Evolutionary conservation across 441 rosid genomes (phyloP), one percentile per base, ranked within the genome.

Genomic region (Pelargonium exstipulatum): DNA sequence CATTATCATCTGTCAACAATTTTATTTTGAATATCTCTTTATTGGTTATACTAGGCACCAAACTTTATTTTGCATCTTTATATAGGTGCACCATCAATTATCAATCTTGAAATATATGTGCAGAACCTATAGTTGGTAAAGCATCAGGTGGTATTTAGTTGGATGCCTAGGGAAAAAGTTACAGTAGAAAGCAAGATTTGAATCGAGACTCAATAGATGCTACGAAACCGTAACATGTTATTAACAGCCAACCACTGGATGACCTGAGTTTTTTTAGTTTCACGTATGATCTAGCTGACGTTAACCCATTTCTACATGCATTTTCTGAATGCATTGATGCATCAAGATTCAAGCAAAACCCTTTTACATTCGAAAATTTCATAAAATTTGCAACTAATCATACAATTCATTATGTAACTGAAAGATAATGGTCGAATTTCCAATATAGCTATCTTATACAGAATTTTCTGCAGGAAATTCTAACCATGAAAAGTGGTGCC

Each of bases 401-500:
- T 57, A 26, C 29, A 18, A 64, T 48, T 48, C 18, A 22, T 26
- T 45, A 48, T 12, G 5, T 55, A n/a, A 20, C 22, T 29, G 69
- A 53, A 53, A 55, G 20, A 29, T 55, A 29, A 22, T 14, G 5
- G 53, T 48, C 69, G 55, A 16, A 16, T n/a, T 71, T 29, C 9
- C 35, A 43, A 46, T 57, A 45, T 22, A 18, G 32, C 64, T 46
- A 70, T 69, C 71, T 74, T 29, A 77, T 45, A 26, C 63, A 37
- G 51, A 51, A 24, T 68, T 66, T 22, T 65, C 46, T 70, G 71
- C 85, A 94, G 99, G 94, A 90, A 79, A 86, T 94, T 66, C 81
- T 91, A 67, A 81, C 87, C 42, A 84, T 68, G 85, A 90, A 94
- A 83, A 73, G 91, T 32, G 99, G 97, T 62, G 92, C 91, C 1